Percentiles rank a stretch among this genome's conserved stretches.
Conservation (phyloP, 2,329 filamentous ascomycete genomes). For the Claviceps lovelessii region DNA sequence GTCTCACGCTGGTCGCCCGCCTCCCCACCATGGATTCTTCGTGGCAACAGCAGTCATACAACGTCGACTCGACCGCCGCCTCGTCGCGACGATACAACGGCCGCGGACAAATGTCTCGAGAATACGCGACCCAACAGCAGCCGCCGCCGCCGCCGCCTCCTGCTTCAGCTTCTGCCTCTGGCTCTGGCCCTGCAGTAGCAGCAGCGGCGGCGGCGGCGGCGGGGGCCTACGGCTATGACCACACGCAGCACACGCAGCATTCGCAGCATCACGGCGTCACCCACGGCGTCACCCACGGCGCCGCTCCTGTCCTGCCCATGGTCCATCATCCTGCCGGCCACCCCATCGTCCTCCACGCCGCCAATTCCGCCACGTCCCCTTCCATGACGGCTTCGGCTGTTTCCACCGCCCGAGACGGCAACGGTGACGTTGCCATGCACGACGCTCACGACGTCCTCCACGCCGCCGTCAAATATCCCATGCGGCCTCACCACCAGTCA, state of each 20-base stretch:
- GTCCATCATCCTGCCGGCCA: constrained; percentile 19
- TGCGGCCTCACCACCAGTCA: constrained; percentile 64
- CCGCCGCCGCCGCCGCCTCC: constrained; percentile 13
- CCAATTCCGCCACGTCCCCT: constrained; percentile 39
- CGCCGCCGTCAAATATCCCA: constrained; percentile 71
- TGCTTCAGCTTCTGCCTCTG: background rate
- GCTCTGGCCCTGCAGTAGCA: no score
- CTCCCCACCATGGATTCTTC: constrained; percentile 35
- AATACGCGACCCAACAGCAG: constrained; percentile 27
- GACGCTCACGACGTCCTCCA: constrained; percentile 64
- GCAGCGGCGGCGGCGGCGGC: constrained; percentile 7
- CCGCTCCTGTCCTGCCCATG: constrained; percentile 22
- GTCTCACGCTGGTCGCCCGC: background rate
- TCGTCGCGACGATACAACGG: constrained; percentile 52
- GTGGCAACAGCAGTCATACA: constrained; percentile 47
- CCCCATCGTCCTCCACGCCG: constrained; percentile 15
- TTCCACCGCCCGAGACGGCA: constrained; percentile 52
- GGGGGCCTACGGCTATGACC: constrained; percentile 35
- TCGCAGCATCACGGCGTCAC: constrained; percentile 49
- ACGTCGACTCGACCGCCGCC: constrained; percentile 44
- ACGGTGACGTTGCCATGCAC: constrained; percentile 73
- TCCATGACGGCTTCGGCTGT: constrained; percentile 26
- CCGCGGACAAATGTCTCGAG: constrained; percentile 29
- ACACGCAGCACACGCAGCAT: no score
- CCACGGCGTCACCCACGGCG: constrained; percentile 39